Evolutionary conservation across 2,329 filamentous ascomycete genomes (phyloP).

Genomic region (Boeremia exigua): DNA sequence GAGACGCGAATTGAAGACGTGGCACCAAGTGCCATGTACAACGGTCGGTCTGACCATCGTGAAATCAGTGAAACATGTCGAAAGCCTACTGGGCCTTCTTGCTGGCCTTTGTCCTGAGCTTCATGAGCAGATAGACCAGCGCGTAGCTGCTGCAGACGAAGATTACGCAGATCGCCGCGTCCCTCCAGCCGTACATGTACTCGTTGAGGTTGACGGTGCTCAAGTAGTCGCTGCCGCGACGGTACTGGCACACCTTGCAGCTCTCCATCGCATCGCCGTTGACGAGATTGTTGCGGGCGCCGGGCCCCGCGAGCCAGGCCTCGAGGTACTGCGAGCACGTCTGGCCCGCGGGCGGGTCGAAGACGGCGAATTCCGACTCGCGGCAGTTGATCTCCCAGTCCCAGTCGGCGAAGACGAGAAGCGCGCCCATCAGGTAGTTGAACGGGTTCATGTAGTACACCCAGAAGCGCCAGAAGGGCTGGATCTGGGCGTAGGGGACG

Average conservation of each 20-base stretch:
- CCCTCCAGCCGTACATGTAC: constrained; percentile 70
- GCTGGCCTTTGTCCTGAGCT: constrained; percentile 49
- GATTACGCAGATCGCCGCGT: constrained; percentile 65
- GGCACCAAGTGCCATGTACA: no score
- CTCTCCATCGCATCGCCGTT: constrained; percentile 64
- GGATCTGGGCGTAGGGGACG: constrained; percentile 65
- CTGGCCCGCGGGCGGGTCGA: constrained; percentile 58
- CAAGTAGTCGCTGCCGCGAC: constrained; percentile 65
- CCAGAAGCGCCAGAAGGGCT: constrained; percentile 70
- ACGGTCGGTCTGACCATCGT: no score
- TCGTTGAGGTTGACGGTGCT: constrained; percentile 64
- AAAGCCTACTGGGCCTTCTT: constrained; percentile 47
- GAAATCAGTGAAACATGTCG: no score
- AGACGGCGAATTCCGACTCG: constrained; percentile 45
- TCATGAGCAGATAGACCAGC: constrained; percentile 54
- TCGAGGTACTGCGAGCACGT: constrained; percentile 66
- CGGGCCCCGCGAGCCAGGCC: constrained; percentile 58
- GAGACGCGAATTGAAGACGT: no score
- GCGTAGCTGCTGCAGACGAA: constrained; percentile 64
- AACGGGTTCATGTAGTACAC: constrained; percentile 52
- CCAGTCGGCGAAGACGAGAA: constrained; percentile 51
- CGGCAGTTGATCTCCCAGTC: constrained; percentile 50
- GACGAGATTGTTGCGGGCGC: constrained; percentile 31
- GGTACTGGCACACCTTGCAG: constrained; percentile 69
- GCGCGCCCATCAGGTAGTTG: constrained; percentile 51